Evolutionary conservation across 306 rosid genomes (phyloP).

Genomic region (Aeschynomene evenia): DNA sequence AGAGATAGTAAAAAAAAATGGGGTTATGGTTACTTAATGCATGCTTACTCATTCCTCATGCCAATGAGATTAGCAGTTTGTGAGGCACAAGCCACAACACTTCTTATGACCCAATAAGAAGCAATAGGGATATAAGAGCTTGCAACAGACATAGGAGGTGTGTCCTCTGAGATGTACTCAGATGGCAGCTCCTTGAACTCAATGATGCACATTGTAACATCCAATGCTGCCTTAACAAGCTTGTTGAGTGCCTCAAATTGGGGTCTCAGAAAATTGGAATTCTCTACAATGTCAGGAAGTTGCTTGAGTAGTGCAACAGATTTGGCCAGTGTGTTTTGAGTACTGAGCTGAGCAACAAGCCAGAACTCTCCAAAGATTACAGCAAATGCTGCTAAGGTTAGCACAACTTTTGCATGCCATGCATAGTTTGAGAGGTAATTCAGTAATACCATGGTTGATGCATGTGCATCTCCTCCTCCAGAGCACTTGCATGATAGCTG

Average conservation of each 20-base stretch:
- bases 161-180: constrained; percentile 65
- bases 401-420: constrained; percentile 89
- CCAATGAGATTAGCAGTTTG: constrained; percentile 60
- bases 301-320: constrained; percentile 75
- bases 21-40: too few relatives aligned
- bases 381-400: constrained; percentile 76
- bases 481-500: constrained; percentile 77
- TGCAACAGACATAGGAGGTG: constrained; percentile 61
- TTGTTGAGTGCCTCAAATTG: constrained; percentile 64
- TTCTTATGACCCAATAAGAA: constrained; percentile 71
- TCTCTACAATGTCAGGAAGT: constrained; percentile 57
- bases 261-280: constrained; percentile 46
- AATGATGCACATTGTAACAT: constrained; percentile 57
- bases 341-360: constrained; percentile 68
- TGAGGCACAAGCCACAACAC: constrained; percentile 68
- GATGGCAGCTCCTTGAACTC: constrained; percentile 61
- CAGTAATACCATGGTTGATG: constrained; percentile 59
- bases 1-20: too few relatives aligned
- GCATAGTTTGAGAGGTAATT: constrained; percentile 59
- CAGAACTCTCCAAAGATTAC: constrained; percentile 74
- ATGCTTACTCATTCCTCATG: constrained; percentile 67
- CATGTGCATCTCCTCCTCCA: constrained; percentile 69
- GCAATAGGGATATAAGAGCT: constrained; percentile 75
- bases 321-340: constrained; percentile 65
- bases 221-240: constrained; percentile 51